Conservation (phyloP, 306 rosid genomes). For the Erythrophleum fordii region DNA sequence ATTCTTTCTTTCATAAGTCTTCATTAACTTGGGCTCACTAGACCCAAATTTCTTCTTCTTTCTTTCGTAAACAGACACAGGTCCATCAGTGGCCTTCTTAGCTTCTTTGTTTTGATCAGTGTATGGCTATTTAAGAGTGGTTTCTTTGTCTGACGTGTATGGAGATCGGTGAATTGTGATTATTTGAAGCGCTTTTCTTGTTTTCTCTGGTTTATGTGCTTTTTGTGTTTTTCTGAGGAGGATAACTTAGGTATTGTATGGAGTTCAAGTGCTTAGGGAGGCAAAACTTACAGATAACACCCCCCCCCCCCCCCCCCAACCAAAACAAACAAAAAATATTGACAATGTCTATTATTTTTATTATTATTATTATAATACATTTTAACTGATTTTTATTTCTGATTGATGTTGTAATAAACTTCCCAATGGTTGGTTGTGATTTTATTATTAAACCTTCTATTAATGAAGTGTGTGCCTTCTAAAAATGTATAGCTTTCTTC, state of each 20-base stretch:
- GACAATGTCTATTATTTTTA: too few relatives aligned
- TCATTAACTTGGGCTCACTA: too few relatives aligned
- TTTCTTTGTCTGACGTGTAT: background rate
- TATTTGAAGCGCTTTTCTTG: background rate
- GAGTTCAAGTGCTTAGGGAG: constrained; percentile 2
- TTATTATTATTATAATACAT: too few relatives aligned
- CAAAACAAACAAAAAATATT: too few relatives aligned
- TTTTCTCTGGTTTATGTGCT: background rate
- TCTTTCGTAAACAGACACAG: too few relatives aligned
- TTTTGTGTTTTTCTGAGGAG: background rate
- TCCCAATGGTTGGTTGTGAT: constrained; percentile 1
- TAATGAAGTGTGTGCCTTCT: constrained; percentile 7
- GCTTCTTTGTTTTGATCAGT: background rate
- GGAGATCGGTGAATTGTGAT: background rate
- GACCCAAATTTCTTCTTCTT: too few relatives aligned
- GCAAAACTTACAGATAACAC: background rate
- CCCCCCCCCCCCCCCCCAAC: too few relatives aligned
- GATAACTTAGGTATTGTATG: background rate
- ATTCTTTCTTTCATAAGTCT: too few relatives aligned
- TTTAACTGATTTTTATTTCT: too few relatives aligned
- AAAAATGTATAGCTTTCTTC: constrained; percentile 10
- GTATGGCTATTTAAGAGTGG: background rate
- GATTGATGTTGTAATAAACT: constrained; percentile 15
- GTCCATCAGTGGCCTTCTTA: background rate
- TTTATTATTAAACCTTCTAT: background rate